Percentiles rank a stretch among this genome's conserved stretches.
These are phyloP conservation scores for Ustilago esculenta DNA, from an alignment of 1,284 basidiomycete genomes.

Conservation along the genomic window DNA sequence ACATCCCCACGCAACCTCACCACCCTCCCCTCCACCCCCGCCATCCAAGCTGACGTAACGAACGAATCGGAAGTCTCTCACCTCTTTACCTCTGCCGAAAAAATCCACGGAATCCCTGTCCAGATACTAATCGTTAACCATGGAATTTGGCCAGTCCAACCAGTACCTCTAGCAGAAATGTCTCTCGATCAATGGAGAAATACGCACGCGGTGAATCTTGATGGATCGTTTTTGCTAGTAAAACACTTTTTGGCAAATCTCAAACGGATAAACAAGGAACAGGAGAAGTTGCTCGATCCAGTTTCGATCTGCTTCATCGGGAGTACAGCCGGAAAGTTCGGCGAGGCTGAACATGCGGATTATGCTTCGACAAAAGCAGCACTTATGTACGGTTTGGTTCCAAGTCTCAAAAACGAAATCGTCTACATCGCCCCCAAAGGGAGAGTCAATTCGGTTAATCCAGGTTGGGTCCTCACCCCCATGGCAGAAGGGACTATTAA, in stretches of 20 bases:
- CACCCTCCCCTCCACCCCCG: conserved; percentile 67
- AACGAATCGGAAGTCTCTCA: conserved; percentile 73
- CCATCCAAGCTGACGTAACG: conserved; percentile 73
- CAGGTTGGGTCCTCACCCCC: conserved; percentile 77
- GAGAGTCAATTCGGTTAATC: conserved; percentile 77
- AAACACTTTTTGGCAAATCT: no score
- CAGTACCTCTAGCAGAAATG: conserved; percentile 74
- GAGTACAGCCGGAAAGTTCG: conserved; percentile 78
- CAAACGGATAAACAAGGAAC: no score
- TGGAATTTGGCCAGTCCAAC: conserved; percentile 70
- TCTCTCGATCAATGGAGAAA: conserved; percentile 75
- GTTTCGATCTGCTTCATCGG: conserved; percentile 76
- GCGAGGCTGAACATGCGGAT: conserved; percentile 71
- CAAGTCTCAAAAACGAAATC: conserved; percentile 80
- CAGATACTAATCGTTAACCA: conserved; percentile 76
- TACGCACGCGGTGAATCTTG: conserved; percentile 74
- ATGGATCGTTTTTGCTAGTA: no score
- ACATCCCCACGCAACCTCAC: conserved; percentile 70
- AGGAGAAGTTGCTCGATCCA: no score
- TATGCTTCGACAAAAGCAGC: conserved; percentile 69
- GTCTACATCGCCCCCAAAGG: conserved; percentile 77
- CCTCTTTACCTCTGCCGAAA: conserved; percentile 53
- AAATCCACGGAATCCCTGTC: conserved; percentile 63
- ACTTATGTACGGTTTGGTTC: conserved; percentile 78
- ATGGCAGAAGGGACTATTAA: conserved; percentile 72